phyloP scores from a whole-genome alignment of 768 basidiomycete genomes.

The Termitomyces sp. region DNA sequence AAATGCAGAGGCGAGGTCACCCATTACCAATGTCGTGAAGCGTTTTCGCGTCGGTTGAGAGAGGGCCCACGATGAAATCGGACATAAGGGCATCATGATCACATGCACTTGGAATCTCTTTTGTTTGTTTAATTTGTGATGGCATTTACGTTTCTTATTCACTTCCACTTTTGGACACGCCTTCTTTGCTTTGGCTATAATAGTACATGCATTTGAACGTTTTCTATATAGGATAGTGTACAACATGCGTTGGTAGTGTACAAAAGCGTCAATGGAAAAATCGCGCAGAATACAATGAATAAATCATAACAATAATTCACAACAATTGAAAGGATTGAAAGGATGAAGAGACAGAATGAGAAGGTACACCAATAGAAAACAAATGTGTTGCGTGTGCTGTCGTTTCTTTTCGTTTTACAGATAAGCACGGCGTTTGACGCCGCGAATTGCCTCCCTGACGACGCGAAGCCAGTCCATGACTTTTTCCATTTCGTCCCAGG shows the following conservation, averaged over 20 bases:
- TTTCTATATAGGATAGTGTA: constrained; percentile 11
- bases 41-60: constrained; percentile 56
- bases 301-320: constrained; percentile 19
- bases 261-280: constrained; percentile 13
- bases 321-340: constrained; percentile 8
- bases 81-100: not conserved
- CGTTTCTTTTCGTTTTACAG: constrained; percentile 20
- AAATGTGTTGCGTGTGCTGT: not conserved
- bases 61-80: constrained; percentile 24
- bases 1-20: constrained; percentile 83
- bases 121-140: not conserved
- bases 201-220: not conserved
- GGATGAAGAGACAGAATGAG: not conserved
- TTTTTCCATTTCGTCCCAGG: constrained; percentile 60
- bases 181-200: not conserved
- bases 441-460: constrained; percentile 56
- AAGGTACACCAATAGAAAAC: constrained; percentile 6
- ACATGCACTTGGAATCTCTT: too few species aligned
- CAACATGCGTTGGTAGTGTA: constrained; percentile 13
- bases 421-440: constrained; percentile 46
- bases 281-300: constrained; percentile 20
- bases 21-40: constrained; percentile 92
- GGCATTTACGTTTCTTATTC: not conserved
- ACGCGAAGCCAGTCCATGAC: constrained; percentile 55
- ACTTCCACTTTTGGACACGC: not conserved